These are phyloP conservation scores for Tricholoma sp. DNA, from an alignment of 768 basidiomycete species.

Conservation along the genomic window DNA sequence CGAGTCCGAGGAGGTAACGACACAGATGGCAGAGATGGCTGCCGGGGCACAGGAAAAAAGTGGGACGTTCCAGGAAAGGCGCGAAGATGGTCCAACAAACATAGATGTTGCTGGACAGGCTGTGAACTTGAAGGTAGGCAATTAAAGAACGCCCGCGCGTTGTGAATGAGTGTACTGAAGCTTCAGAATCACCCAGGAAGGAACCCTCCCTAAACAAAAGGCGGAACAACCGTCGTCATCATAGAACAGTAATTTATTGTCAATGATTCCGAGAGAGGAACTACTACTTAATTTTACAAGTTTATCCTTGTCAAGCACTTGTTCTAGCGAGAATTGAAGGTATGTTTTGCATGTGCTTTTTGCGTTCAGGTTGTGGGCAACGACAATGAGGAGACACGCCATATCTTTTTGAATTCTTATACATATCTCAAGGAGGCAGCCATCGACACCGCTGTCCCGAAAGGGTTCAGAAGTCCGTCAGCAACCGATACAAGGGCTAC, in stretches of 20 bases:
- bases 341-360: background rate
- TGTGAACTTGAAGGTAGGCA: constrained; percentile 23
- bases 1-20: background rate
- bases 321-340: no score
- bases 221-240: constrained; percentile 4
- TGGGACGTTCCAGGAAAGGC: constrained; percentile 9
- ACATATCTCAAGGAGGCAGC: no score
- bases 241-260: background rate
- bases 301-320: background rate
- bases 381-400: no score
- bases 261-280: background rate
- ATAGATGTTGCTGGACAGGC: constrained; percentile 20
- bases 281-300: background rate
- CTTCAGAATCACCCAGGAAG: background rate
- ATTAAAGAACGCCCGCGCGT: background rate
- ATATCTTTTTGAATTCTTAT: no score
- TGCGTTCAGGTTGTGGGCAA: no score
- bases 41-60: constrained; percentile 6
- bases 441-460: no score
- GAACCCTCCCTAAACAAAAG: background rate
- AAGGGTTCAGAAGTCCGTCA: no score
- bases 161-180: background rate
- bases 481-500: no score
- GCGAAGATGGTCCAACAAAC: constrained; percentile 20
- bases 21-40: constrained; percentile 5